These are phyloP conservation scores for Candida tallmaniae DNA, from an alignment of 805 yeast genomes.

Conservation along the genomic window DNA sequence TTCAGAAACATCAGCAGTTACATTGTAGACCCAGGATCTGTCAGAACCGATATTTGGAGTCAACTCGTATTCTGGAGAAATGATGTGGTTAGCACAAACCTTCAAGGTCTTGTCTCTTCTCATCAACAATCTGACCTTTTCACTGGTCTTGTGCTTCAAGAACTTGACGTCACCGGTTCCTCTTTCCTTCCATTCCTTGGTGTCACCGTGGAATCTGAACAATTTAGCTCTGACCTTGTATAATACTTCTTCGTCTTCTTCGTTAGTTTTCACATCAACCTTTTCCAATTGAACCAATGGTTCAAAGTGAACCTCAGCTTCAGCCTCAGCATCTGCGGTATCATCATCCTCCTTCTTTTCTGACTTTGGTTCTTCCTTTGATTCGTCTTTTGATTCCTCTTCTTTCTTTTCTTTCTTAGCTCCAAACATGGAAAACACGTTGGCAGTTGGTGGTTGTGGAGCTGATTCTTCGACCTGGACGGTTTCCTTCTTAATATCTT, in stretches of 20 bases:
- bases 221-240: constrained; percentile 88
- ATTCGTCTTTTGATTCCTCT: constrained; percentile 22
- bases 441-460: constrained; percentile 53
- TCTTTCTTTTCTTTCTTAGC: constrained; percentile 65
- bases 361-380: constrained; percentile 25
- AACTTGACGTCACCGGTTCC: constrained; percentile 98
- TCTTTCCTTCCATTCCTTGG: constrained; percentile 98
- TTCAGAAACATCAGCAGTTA: constrained; percentile 91
- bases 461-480: constrained; percentile 2
- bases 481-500: constrained; percentile 17
- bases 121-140: constrained; percentile 89
- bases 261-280: constrained; percentile 88
- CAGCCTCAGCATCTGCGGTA: constrained; percentile 55
- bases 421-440: constrained; percentile 93
- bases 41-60: constrained; percentile 95
- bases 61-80: constrained; percentile 75
- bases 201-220: constrained; percentile 80
- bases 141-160: constrained; percentile 78
- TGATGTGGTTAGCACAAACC: constrained; percentile 95
- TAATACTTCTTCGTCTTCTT: constrained; percentile 28
- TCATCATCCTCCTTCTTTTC: constrained; percentile 39
- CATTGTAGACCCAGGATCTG: constrained; percentile 97
- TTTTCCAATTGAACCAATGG: constrained; percentile 93
- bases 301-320: constrained; percentile 89
- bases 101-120: constrained; percentile 98